Evolutionary conservation across 2,329 filamentous ascomycete species (phyloP).

Genomic region (Bisporella sp.): DNA sequence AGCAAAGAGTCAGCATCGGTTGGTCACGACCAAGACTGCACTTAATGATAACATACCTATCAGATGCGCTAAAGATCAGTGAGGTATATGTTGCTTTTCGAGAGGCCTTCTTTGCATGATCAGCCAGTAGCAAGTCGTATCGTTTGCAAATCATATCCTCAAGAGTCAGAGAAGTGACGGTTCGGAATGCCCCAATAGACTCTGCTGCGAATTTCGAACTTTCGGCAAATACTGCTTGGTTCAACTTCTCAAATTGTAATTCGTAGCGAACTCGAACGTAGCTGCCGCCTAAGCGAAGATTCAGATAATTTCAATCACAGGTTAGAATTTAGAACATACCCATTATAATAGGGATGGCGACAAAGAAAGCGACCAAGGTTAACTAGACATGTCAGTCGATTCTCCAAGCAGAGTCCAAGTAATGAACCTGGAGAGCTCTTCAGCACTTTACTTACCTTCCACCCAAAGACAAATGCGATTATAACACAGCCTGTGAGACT

Average conservation of each 20-base stretch:
- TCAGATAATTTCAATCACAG: too few relatives aligned
- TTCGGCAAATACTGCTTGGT: constrained; percentile 49
- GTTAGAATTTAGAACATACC: neutral
- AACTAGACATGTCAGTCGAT: constrained; percentile 29
- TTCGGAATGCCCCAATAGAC: constrained; percentile 54
- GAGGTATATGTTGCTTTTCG: constrained; percentile 40
- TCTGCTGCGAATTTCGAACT: constrained; percentile 59
- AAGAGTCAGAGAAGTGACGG: constrained; percentile 53
- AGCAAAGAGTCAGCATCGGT: too few relatives aligned
- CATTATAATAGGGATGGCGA: constrained; percentile 45
- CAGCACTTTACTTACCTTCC: constrained; percentile 42
- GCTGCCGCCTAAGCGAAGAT: constrained; percentile 16
- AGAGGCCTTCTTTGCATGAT: constrained; percentile 41
- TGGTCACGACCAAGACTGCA: too few relatives aligned
- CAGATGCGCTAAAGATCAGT: constrained; percentile 45
- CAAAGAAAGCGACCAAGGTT: constrained; percentile 57
- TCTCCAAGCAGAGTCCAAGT: too few relatives aligned
- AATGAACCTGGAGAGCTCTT: too few relatives aligned
- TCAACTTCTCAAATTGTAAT: constrained; percentile 49
- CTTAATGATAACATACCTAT: constrained; percentile 29
- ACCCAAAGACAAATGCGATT: constrained; percentile 66
- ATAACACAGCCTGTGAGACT: constrained; percentile 56
- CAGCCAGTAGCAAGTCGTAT: constrained; percentile 39
- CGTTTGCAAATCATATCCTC: constrained; percentile 47
- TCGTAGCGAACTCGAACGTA: constrained; percentile 47